Evolutionary conservation across 768 basidiomycete genomes (phyloP).

Genomic region (Termitomyces sp.): DNA sequence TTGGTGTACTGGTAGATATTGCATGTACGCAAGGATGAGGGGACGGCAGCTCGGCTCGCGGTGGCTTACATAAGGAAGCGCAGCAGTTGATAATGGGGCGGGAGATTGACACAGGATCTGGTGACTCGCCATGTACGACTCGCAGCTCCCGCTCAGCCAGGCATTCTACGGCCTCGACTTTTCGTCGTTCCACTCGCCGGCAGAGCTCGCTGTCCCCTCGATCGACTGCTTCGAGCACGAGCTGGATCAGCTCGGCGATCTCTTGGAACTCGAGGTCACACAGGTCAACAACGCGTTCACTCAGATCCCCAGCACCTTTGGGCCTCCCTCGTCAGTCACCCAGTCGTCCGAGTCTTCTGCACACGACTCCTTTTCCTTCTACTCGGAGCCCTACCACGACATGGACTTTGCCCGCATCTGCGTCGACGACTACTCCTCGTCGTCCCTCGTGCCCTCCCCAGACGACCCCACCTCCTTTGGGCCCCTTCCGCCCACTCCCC

Average conservation of each 20-base stretch:
- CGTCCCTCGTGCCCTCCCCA: conserved; percentile 5
- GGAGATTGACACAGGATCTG: neutral
- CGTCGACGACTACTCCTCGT: conserved; percentile 48
- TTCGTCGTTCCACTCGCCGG: conserved; percentile 62
- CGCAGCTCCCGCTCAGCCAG: conserved; percentile 11
- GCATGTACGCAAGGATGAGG: no score
- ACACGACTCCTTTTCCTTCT: conserved; percentile 63
- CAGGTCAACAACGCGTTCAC: conserved; percentile 62
- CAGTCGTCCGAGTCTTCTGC: conserved; percentile 76
- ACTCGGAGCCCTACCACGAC: conserved; percentile 63
- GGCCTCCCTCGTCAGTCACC: conserved; percentile 75
- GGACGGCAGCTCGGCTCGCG: conserved; percentile 85
- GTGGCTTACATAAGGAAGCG: conserved; percentile 11
- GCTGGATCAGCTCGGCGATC: conserved; percentile 64
- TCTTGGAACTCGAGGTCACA: conserved; percentile 58
- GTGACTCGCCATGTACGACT: conserved; percentile 9
- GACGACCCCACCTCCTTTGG: conserved; percentile 55
- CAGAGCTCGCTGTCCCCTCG: conserved; percentile 71
- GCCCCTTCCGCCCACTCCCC: conserved; percentile 51
- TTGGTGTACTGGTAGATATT: no score
- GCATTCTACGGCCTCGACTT: conserved; percentile 48
- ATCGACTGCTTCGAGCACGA: conserved; percentile 83
- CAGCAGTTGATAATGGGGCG: neutral
- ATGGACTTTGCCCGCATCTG: conserved; percentile 67
- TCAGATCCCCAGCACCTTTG: conserved; percentile 57